A percentile compares a stretch with the other conserved stretches of the same genome.
These are phyloP conservation scores for Selaginella tamariscina DNA, from an alignment of 75 land plant genomes.

Conservation along the genomic window DNA sequence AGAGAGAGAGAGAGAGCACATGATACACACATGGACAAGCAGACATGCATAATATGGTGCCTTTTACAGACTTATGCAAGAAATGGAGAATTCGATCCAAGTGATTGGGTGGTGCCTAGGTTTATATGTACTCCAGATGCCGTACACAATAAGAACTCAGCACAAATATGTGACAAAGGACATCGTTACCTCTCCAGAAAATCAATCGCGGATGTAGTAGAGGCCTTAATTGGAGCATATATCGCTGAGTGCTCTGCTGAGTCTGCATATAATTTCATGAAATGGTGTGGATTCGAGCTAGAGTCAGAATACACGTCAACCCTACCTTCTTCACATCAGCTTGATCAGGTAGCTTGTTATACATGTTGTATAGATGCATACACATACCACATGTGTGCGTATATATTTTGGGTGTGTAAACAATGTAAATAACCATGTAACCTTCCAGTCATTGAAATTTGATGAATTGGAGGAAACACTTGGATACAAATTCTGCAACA, in stretches of 20 bases:
- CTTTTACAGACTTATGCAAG: conserved; percentile 30
- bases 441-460: neutral
- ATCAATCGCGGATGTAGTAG: conserved; percentile 87
- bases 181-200: conserved; percentile 73
- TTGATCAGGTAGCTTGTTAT: conserved; percentile 23
- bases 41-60: neutral
- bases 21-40: neutral
- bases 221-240: conserved; percentile 86
- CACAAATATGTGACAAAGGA: conserved; percentile 32
- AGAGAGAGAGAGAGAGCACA: no score
- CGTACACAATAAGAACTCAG: conserved; percentile 22
- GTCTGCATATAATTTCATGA: conserved; percentile 72
- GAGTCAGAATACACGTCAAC: conserved; percentile 39
- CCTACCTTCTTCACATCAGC: conserved; percentile 19
- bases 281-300: conserved; percentile 57
- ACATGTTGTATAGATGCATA: conserved; percentile 25
- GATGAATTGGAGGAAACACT: conserved; percentile 35
- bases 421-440: neutral
- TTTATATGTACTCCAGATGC: conserved; percentile 17
- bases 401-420: no score
- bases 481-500: conserved; percentile 45
- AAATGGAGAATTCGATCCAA: conserved; percentile 56
- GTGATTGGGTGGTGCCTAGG: conserved; percentile 53
- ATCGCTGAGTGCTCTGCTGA: conserved; percentile 63
- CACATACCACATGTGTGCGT: conserved; percentile 8